These are phyloP conservation scores for Scedosporium minutisporum DNA, from an alignment of 2,329 filamentous ascomycete species.

Conservation along the genomic window DNA sequence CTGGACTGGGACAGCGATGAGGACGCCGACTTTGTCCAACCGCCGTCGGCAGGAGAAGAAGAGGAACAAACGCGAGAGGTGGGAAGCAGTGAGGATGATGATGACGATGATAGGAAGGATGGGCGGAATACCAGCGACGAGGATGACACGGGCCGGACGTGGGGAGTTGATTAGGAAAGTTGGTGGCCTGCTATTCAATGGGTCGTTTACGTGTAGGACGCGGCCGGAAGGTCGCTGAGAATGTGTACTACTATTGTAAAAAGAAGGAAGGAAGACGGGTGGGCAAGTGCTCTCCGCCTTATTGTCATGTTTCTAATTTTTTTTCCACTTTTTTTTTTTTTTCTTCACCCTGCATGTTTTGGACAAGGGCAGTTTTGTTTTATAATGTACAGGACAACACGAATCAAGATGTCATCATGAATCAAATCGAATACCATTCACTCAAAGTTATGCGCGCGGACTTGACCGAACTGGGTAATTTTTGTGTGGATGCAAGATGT, in stretches of 20 bases:
- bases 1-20: slow-evolving; percentile 47
- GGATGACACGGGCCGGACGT: slow-evolving; percentile 9
- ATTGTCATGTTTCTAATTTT: not conserved
- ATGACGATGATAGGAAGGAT: slow-evolving; percentile 11
- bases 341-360: not conserved
- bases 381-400: too few relatives aligned
- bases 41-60: slow-evolving; percentile 19
- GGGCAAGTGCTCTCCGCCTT: too few relatives aligned
- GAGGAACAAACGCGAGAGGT: slow-evolving; percentile 19
- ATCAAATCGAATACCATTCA: too few relatives aligned
- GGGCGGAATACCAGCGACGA: slow-evolving; percentile 5
- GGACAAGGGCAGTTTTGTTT: too few relatives aligned
- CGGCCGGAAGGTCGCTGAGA: not conserved
- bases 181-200: not conserved
- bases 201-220: not conserved
- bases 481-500: too few relatives aligned
- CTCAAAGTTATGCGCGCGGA: too few relatives aligned
- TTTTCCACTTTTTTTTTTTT: not conserved
- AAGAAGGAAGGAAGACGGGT: not conserved
- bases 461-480: too few relatives aligned
- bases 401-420: too few relatives aligned
- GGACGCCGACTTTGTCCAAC: slow-evolving; percentile 12
- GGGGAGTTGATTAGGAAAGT: slow-evolving; percentile 10
- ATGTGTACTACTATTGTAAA: slow-evolving; percentile 5
- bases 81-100: slow-evolving; percentile 8